These are phyloP conservation scores for Mentha longifolia DNA, from an alignment of 257 asterid genomes.

Conservation along the genomic window DNA sequence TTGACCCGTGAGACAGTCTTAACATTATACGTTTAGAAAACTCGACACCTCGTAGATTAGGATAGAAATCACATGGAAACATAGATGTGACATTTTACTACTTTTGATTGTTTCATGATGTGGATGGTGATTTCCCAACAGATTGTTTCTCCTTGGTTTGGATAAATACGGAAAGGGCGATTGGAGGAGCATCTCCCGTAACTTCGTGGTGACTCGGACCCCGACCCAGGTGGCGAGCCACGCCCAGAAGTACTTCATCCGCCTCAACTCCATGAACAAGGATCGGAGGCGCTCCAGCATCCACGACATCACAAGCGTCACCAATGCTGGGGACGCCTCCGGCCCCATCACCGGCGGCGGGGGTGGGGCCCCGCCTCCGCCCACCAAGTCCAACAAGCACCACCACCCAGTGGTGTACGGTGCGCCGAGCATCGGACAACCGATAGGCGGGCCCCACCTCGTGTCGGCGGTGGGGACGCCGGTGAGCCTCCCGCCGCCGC, in stretches of 20 bases:
- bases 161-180: constrained; percentile 93
- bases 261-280: constrained; percentile 83
- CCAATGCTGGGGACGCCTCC: constrained; percentile 61
- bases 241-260: constrained; percentile 87
- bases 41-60: background rate
- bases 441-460: constrained; percentile 30
- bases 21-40: background rate
- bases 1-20: too few species aligned
- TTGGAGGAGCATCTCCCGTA: constrained; percentile 91
- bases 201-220: constrained; percentile 82
- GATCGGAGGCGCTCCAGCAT: constrained; percentile 89
- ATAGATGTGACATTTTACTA: background rate
- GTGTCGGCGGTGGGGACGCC: constrained; percentile 77
- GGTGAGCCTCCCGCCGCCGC: constrained; percentile 53
- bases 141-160: constrained; percentile 88
- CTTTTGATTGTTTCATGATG: constrained; percentile 1
- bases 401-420: constrained; percentile 56
- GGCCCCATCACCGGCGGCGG: constrained; percentile 66
- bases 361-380: constrained; percentile 33
- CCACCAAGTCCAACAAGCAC: constrained; percentile 53
- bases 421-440: constrained; percentile 72
- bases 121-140: constrained; percentile 24
- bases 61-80: background rate
- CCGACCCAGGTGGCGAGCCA: constrained; percentile 97
- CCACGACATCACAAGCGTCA: constrained; percentile 85